Evolutionary conservation across 768 basidiomycete species (phyloP), one percentile per base, ranked within the genome.

Genomic region (Rhizopogon roseolus): DNA sequence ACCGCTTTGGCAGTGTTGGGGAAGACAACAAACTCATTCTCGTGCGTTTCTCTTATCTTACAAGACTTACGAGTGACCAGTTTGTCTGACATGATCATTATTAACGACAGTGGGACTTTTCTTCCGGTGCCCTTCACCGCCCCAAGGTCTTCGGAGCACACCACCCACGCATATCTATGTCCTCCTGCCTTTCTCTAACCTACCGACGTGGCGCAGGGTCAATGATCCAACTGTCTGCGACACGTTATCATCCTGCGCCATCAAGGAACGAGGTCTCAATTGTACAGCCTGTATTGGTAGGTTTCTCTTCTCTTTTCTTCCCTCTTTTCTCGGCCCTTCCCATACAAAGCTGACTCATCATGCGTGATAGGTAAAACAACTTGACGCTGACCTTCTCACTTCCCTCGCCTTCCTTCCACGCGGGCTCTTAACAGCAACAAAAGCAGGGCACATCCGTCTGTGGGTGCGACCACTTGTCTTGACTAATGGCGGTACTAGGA

Each of bases 11-110:
- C 2, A 95, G 92, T 63, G 93, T 98, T 3, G 97, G 94, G 16
- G 96, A 98, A 67, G 97, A 99, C 62, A 97, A 95, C 66, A 95
- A 95, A 66, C 64, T 99, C 5, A 89, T 97, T 41, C 65, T 98
- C 59, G 94, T 94, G 65, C 51, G 82, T 67, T 17, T 49, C 25
- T 37, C 27, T 32, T 14, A 22, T 53, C 16, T 54, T 5, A 8
- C 14, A 5, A 9, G 5, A 16, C 13, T 3, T 25, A 32, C 19
- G 2, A 32, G 8, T 9, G 17, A 10, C 17, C 14, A 1, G 16
- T 25, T 19, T 13, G 22, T 7, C 19, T 1, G 29, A 36, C 40
- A 54, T n/a, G 50, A 55, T 50, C 46, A 46, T n/a, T 52, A 55
- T 50, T 46, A 46, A 14, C 50, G 58, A 5, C 59, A 93, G 91